phyloP scores from a whole-genome alignment of 2,329 filamentous ascomycete genomes.

The Penicillium sp. region DNA sequence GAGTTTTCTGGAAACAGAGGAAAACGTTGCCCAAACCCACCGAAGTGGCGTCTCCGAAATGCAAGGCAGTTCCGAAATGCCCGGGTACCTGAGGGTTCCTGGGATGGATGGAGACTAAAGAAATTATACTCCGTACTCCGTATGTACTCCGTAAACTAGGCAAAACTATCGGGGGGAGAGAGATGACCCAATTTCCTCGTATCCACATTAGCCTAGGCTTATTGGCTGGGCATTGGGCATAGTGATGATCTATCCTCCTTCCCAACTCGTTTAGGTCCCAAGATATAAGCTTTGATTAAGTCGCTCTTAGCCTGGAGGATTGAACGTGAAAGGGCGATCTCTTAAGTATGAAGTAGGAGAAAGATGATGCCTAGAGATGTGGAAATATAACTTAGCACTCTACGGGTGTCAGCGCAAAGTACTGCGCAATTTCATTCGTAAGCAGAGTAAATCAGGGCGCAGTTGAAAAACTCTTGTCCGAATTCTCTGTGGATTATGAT shows the following conservation, averaged over 20 bases:
- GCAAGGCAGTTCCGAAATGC: background rate
- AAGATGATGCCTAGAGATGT: background rate
- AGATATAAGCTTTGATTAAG: slow-evolving; percentile 2
- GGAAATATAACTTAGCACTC: background rate
- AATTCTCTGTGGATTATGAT: background rate
- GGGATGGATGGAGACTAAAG: background rate
- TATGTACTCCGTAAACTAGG: background rate
- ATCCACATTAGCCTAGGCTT: slow-evolving; percentile 1
- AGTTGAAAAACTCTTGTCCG: slow-evolving; percentile 1
- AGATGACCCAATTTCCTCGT: slow-evolving; percentile 1
- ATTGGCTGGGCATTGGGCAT: background rate
- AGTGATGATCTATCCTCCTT: slow-evolving; percentile 4
- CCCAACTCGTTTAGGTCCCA: background rate
- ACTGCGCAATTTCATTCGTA: slow-evolving; percentile 1
- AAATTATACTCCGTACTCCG: background rate
- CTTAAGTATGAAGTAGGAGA: background rate
- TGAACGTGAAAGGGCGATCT: background rate
- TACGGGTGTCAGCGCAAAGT: background rate
- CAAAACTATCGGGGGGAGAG: background rate
- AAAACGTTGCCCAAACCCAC: background rate
- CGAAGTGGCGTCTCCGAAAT: background rate
- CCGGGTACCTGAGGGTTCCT: background rate
- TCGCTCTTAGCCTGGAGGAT: background rate
- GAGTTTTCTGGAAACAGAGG: background rate
- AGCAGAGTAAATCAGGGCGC: background rate